phyloP scores from a whole-genome alignment of 164 flowering plant genomes.

The Vitis riparia region DNA sequence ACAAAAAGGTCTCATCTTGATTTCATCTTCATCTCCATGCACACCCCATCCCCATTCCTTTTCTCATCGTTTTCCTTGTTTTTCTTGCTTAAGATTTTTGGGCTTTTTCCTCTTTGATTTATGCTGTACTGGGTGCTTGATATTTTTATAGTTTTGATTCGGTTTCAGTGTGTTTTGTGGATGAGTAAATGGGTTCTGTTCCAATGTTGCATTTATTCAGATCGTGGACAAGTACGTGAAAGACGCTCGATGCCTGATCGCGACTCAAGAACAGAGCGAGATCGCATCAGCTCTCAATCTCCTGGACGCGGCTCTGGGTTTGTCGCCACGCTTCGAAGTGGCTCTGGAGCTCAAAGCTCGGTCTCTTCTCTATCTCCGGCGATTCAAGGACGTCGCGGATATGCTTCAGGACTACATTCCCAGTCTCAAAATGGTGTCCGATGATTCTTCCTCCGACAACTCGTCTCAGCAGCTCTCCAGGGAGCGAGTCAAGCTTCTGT shows the following conservation, averaged over 20 bases:
- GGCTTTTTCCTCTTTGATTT: neutral
- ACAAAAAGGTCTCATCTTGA: constrained; percentile 56
- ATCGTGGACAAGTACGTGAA: constrained; percentile 73
- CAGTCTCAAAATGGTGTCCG: constrained; percentile 58
- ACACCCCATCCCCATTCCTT: too few species aligned
- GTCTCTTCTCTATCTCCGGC: constrained; percentile 69
- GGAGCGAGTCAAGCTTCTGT: constrained; percentile 72
- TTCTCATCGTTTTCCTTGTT: too few species aligned
- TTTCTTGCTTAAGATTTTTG: neutral
- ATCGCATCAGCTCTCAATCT: constrained; percentile 66
- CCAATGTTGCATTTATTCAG: constrained; percentile 30
- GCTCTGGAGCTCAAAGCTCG: constrained; percentile 92
- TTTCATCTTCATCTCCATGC: too few species aligned
- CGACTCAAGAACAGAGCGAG: constrained; percentile 64
- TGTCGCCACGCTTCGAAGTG: constrained; percentile 69
- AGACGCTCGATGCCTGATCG: constrained; percentile 67
- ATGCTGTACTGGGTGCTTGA: neutral
- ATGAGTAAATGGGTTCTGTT: too few species aligned
- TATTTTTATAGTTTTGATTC: neutral
- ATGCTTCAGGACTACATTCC: constrained; percentile 97
- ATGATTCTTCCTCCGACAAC: constrained; percentile 52
- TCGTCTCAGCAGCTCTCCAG: constrained; percentile 56
- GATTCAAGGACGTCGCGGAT: constrained; percentile 86
- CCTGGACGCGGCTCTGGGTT: constrained; percentile 72
- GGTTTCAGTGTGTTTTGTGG: too few species aligned